Conservation (phyloP, 108 stramenopile genomes). For the Ochromonas danica region DNA sequence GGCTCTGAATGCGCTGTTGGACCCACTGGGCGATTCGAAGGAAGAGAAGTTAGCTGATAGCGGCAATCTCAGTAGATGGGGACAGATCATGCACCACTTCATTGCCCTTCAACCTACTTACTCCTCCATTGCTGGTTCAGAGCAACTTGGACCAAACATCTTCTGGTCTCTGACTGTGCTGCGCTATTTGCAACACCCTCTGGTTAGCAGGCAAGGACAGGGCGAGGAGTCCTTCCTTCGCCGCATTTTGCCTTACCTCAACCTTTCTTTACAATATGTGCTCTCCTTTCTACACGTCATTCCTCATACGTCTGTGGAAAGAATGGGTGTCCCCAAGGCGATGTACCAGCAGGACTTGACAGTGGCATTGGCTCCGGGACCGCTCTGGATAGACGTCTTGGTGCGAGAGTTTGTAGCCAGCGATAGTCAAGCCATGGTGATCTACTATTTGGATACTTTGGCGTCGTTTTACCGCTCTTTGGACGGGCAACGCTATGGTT, state of each 20-base stretch:
- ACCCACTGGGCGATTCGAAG: too few relatives aligned
- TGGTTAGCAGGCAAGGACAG: constrained; percentile 35
- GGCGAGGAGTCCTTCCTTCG: constrained; percentile 35
- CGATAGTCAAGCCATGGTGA: constrained; percentile 43
- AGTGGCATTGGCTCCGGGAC: constrained; percentile 42
- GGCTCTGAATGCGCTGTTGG: neutral
- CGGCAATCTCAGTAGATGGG: constrained; percentile 32
- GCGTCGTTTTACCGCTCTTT: constrained; percentile 36
- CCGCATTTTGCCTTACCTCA: constrained; percentile 40
- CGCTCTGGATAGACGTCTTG: constrained; percentile 51
- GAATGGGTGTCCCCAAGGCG: too few relatives aligned
- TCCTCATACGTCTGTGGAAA: too few relatives aligned
- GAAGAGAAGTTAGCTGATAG: too few relatives aligned
- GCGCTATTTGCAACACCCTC: constrained; percentile 32
- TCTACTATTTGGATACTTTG: constrained; percentile 34
- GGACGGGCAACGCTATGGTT: neutral
- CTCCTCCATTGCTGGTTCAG: constrained; percentile 38
- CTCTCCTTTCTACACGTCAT: constrained; percentile 35
- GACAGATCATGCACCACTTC: constrained; percentile 50
- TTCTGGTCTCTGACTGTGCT: constrained; percentile 43
- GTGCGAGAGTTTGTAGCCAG: constrained; percentile 43
- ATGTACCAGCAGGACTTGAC: constrained; percentile 2
- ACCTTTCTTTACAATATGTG: constrained; percentile 40
- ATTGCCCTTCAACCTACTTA: constrained; percentile 35
- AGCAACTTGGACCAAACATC: constrained; percentile 50